These are phyloP conservation scores for Penicillium ucsense DNA, from an alignment of 495 filamentous ascomycete genomes.

Conservation along the genomic window DNA sequence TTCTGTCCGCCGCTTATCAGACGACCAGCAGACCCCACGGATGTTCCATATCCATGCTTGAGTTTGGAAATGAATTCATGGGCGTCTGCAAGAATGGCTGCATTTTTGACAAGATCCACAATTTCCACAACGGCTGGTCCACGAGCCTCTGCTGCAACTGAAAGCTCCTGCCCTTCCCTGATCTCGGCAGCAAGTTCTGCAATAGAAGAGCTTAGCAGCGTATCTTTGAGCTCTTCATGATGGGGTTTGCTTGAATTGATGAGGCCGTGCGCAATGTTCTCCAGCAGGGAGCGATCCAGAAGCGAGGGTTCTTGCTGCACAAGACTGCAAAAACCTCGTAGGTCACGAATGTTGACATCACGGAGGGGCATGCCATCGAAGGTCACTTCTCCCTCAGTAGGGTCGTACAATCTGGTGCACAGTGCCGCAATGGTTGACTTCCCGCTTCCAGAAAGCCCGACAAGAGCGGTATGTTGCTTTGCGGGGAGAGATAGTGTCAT, in stretches of 20 bases:
- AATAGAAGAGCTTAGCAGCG: slow-evolving; percentile 21
- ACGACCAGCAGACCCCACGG: slow-evolving; percentile 45
- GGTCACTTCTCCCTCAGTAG: slow-evolving; percentile 31
- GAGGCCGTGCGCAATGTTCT: slow-evolving; percentile 60
- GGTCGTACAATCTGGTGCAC: slow-evolving; percentile 43
- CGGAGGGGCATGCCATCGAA: slow-evolving; percentile 46
- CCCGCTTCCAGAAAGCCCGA: slow-evolving; percentile 62
- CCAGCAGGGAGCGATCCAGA: slow-evolving; percentile 53
- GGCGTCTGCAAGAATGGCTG: slow-evolving; percentile 33
- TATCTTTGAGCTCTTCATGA: slow-evolving; percentile 31
- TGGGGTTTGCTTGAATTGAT: slow-evolving; percentile 43
- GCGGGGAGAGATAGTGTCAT: slow-evolving; percentile 44
- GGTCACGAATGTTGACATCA: slow-evolving; percentile 45
- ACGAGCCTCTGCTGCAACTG: slow-evolving; percentile 19
- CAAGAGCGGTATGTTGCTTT: slow-evolving; percentile 53
- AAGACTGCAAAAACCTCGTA: slow-evolving; percentile 48
- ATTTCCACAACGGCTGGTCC: slow-evolving; percentile 28
- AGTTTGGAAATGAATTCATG: slow-evolving; percentile 36
- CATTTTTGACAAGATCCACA: slow-evolving; percentile 26
- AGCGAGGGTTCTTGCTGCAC: slow-evolving; percentile 62
- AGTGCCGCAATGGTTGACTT: slow-evolving; percentile 58
- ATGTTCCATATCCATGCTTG: slow-evolving; percentile 41
- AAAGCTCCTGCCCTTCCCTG: slow-evolving; percentile 26
- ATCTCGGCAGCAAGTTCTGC: slow-evolving; percentile 23
- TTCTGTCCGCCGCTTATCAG: slow-evolving; percentile 55